Base-by-base conservation (phyloP, 805 yeast genomes). In the Saitoella complicata region DNA sequence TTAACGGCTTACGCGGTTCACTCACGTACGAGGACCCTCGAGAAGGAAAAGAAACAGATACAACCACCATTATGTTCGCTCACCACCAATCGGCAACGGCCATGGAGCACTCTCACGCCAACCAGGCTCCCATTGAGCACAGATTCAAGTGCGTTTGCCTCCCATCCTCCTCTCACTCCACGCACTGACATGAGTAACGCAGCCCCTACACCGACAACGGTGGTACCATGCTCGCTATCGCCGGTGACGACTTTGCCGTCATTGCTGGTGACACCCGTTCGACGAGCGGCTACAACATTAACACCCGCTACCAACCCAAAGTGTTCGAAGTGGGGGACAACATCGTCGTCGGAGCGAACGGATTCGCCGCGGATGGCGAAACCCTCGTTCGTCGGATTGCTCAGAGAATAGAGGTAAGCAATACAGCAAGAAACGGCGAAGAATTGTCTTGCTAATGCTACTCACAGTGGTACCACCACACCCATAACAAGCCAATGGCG, bases 201-300 rank as follows among this genome's bases (percentile, higher is more conserved):
- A 21, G 21, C 21, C 21, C 21, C 40, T 34, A 35, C 11, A 38
- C 40, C 49, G 95, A 87, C 63, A 85, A 87, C 56, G 98, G 98
- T 55, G 98, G 98, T 57, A 88, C 97, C 6, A 87, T 88, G 45
- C 67, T 91, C 53, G 98, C 97, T 44, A 91, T 91, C 63, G 96
- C 98, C 1, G 98, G 98, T 42, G 83, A 85, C 61, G 96, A 91
- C 63, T 91, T 86, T 58, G 95, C 95, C 12, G 91, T 91, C 34
- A 70, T 91, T 49, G 98, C 98, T 0, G 97, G 97, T 40, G 98
- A 91, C 62, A 91, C 98, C n/a, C 80, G 98, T 69, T 93, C 82
- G 58, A 84, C 94, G 5, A 78, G 81, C 12, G 98, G 96, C 21
- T 91, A 86, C 65, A 78, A 83, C 50, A 91, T 91, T 62, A 86